Base-by-base conservation (phyloP, 1,284 basidiomycete species). In the Ustilago tritici region DNA sequence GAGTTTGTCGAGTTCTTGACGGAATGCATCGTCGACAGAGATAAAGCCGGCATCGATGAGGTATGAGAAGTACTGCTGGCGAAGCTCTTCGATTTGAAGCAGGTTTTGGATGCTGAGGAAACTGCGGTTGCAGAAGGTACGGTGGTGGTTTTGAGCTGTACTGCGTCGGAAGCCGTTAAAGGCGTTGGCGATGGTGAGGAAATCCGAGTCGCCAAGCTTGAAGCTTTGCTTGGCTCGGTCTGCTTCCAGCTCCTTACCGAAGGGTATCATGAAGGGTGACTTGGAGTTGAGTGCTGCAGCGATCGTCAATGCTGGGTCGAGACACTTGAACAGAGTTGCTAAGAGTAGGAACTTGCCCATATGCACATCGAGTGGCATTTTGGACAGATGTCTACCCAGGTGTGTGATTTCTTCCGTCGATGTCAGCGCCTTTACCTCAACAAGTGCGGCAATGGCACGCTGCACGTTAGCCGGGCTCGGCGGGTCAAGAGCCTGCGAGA, bases 281-380 rank as follows among this genome's bases (percentile, higher is more conserved):
- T 98, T 98, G 3, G 93, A 92, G 85, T 94, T 98, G 36, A 98
- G 88, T 0, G 94, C 91, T 2, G 96, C 86, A 2, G 95, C 95
- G 69, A 99, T 95, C 1, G 96, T 98, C 58, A 99, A 88, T 14
- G 95, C 97, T 1, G 96, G 93, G 85, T 98, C 97, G 65, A 99
- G 88, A 84, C 96, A 98, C 59, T 91, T 91, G 87, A 99, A 93
- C 32, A 95, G 86, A 1, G 93, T 92, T 0, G 95, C 93, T 34
- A 93, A 91, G 34, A 99, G 89, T 23, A 99, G 88, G 86, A 99
- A 94, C 88, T 99, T 98, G 57, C 93, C 95, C 19, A 99, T 90
- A 85, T 99, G 95, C 34, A 99, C 95, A 84, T 99, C 97, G 55
- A 93, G 94, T 0, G 97, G 97, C 53, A 99, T 89, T 85, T 94